Percentiles rank a stretch among this genome's conserved stretches.
phyloP scores from a whole-genome alignment of 2,329 filamentous ascomycete genomes.

The Botrytis elliptica region DNA sequence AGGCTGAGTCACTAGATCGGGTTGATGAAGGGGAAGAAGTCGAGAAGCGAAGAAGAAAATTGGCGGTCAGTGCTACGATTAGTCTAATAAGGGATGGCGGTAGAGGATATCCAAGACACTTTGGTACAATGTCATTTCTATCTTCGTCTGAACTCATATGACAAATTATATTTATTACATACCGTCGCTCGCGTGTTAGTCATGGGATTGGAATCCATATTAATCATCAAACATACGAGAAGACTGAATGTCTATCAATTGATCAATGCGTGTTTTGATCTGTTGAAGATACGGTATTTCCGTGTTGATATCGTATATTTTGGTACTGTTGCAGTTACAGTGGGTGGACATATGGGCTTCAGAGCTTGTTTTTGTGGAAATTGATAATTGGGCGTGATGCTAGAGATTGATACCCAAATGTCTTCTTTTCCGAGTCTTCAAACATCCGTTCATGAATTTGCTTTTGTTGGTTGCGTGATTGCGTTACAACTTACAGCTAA shows the following conservation, averaged over 20 bases:
- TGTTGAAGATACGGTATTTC: background rate
- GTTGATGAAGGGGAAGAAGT: slow-evolving; percentile 2
- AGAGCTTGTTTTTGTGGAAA: background rate
- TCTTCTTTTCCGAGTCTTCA: background rate
- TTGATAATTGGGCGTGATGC: background rate
- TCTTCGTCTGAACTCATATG: background rate
- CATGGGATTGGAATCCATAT: background rate
- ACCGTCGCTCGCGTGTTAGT: background rate
- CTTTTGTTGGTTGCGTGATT: background rate
- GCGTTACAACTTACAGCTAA: background rate
- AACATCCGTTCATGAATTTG: background rate
- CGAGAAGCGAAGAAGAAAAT: background rate
- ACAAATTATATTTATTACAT: background rate
- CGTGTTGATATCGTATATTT: background rate
- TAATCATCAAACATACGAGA: background rate
- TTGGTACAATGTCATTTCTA: background rate
- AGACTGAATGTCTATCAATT: background rate
- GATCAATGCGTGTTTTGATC: background rate
- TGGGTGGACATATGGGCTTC: background rate
- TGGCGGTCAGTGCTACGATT: background rate
- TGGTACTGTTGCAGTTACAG: background rate
- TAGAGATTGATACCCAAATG: background rate
- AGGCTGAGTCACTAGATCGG: background rate
- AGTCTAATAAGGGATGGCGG: background rate
- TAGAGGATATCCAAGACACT: background rate